Evolutionary conservation across 2,329 filamentous ascomycete genomes (phyloP), one percentile per base, ranked within the genome.

Genomic region (Trichoderma sp.): DNA sequence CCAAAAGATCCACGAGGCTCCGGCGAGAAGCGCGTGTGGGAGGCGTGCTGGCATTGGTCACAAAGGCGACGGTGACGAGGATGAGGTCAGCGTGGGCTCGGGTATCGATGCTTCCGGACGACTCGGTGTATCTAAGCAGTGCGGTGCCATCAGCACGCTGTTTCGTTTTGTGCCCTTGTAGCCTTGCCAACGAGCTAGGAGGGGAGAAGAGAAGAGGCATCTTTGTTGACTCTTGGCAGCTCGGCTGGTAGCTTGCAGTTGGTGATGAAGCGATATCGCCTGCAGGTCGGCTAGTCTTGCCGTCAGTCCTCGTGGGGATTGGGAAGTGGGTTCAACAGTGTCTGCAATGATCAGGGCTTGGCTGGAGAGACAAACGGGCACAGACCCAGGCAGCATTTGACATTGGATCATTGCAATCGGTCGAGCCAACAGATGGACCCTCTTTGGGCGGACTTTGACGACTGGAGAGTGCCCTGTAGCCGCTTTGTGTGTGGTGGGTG

Each of bases 11-110:
- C 53, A 60, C 53, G 51, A 68, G 51, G 51, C 65, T 28, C 18
- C 14, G 26, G 36, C 34, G 56, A 58, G 56, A 69, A 43, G 34
- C 56, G 66, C 66, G 57, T n/a, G 66, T 36, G 36, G 51, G 21
- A 43, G n/a, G 34, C 21, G 65, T 60, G 63, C 63, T 21, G 47
- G n/a, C 28, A 36, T 14, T 26, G n/a, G 47, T 12, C 47, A 34
- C 24, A n/a, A 58, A 58, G 26, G 36, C n/a, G 34, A 34, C 57
- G 36, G 56, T 8, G 26, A 21, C 12, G 66, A 18, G 21, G 62
- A 65, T 53, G 36, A 51, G 43, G 63, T 65, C 63, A 65, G 63
- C 63, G 26, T 65, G 57, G 66, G 65, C n/a, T 68, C 36, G 36
- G 56, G 36, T 43, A 68, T 68, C 56, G 34, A 36, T n/a, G 66